Percentiles rank a stretch among this genome's conserved stretches.
These are phyloP conservation scores for Pinus tabuliformis DNA, from an alignment of 75 land plant species.

Conservation along the genomic window DNA sequence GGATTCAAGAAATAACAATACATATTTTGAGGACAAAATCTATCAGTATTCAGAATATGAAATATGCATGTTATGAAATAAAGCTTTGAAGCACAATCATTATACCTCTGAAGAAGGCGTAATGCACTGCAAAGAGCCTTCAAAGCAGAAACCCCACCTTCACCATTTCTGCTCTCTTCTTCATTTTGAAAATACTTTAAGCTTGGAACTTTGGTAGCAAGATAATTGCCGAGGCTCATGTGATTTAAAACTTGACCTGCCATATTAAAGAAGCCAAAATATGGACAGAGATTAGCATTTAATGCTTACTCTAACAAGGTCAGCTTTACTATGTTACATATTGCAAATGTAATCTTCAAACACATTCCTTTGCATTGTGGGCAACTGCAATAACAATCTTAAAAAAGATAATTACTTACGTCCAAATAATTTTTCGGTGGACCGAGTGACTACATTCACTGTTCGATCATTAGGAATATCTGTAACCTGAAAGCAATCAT, in stretches of 20 bases:
- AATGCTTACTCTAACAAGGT: too few relatives aligned
- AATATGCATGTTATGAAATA: too few relatives aligned
- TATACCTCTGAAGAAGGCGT: slow-evolving; percentile 79
- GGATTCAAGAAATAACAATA: too few relatives aligned
- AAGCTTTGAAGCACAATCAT: too few relatives aligned
- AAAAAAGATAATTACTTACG: slow-evolving; percentile 47
- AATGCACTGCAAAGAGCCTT: slow-evolving; percentile 65
- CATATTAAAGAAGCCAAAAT: too few relatives aligned
- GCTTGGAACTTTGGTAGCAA: slow-evolving; percentile 71
- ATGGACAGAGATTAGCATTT: too few relatives aligned
- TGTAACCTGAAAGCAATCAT: slow-evolving; percentile 82
- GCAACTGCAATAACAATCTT: background rate
- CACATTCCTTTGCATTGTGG: background rate
- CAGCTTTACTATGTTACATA: background rate
- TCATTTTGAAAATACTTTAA: slow-evolving; percentile 53
- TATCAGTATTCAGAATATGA: too few relatives aligned
- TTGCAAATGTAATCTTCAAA: too few relatives aligned
- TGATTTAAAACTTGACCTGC: slow-evolving; percentile 41
- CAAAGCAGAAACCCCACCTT: slow-evolving; percentile 18
- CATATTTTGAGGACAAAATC: too few relatives aligned
- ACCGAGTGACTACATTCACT: slow-evolving; percentile 43
- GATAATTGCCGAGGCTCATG: slow-evolving; percentile 62
- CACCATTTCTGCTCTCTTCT: slow-evolving; percentile 23
- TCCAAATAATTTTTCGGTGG: slow-evolving; percentile 61
- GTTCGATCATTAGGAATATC: slow-evolving; percentile 58